Evolutionary conservation across 2,329 filamentous ascomycete genomes (phyloP).

Genomic region (Aspergillus sergii): DNA sequence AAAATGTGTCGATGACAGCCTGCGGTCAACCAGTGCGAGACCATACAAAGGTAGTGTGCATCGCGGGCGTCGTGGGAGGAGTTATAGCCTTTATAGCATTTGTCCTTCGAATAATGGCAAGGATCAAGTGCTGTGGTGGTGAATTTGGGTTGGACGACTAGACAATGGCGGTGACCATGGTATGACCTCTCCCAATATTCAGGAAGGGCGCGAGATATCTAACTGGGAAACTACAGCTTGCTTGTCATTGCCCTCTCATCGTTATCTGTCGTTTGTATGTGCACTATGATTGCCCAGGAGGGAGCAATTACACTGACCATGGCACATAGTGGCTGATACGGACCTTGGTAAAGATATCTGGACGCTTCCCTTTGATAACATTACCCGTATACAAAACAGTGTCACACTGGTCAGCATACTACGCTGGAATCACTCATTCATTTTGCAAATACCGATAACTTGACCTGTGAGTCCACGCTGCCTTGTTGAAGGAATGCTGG

Average conservation of each 20-base stretch:
- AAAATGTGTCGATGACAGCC: constrained; percentile 44
- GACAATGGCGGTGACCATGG: constrained; percentile 38
- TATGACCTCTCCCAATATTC: constrained; percentile 11
- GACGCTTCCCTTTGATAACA: constrained; percentile 46
- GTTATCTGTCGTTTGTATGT: constrained; percentile 31
- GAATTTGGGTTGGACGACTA: constrained; percentile 45
- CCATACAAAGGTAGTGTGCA: constrained; percentile 32
- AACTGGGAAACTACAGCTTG: constrained; percentile 8
- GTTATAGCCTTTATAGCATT: constrained; percentile 38
- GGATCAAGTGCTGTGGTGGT: constrained; percentile 37
- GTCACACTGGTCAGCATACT: constrained; percentile 51
- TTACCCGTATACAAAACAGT: constrained; percentile 40
- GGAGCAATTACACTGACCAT: not conserved
- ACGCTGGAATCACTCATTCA: constrained; percentile 45
- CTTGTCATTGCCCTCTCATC: constrained; percentile 28
- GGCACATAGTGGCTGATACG: constrained; percentile 37
- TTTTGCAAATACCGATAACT: constrained; percentile 46
- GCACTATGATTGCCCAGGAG: not conserved
- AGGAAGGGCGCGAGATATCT: not conserved
- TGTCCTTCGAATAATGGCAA: constrained; percentile 40
- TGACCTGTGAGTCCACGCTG: constrained; percentile 33
- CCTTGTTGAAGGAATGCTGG: no score
- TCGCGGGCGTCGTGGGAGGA: constrained; percentile 37
- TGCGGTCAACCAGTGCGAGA: constrained; percentile 45
- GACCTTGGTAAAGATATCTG: constrained; percentile 52